Evolutionary conservation across 2,329 filamentous ascomycete genomes (phyloP), one percentile per base, ranked within the genome.

Genomic region (Teratosphaeria pseudoeucalypti): DNA sequence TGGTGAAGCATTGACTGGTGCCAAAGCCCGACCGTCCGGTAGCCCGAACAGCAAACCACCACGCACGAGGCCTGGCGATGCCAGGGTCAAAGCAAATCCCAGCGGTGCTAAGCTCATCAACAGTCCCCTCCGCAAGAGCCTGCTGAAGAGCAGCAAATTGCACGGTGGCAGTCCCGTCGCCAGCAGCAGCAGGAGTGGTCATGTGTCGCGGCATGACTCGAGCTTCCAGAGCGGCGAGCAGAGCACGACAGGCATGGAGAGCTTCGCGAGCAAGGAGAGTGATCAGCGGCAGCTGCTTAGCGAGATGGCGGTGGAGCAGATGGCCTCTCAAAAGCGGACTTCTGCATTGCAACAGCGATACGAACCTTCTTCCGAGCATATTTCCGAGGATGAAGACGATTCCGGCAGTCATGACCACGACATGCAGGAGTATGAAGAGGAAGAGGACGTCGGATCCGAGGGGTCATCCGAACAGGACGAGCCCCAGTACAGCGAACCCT

Each of bases 231-330:
- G 57, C 5, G 56, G 60, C 57, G 58, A 16, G 54, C 59, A 56
- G 47, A 61, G 52, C 32, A 61, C 39, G 56, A 60, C 34, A 56
- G 27, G 63, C n/a, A 62, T 57, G 54, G 60, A 66, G 54, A 66
- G 64, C 47, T 60, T 62, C 29, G 55, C 39, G 26, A 70, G 68
- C 61, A 68, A 69, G 47, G 66, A 66, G 12, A 65, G 62, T 37
- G 68, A 72, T 61, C 67, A 69, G n/a, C 62, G 66, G 34, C 70
- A 71, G 58, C 58, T 71, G 27, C 60, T 68, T 0, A 52, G 54
- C 34, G 69, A 72, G 61, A 62, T 66, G 58, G 57, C 16, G 26
- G 53, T 34, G 27, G 47, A 23, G 54, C 52, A 27, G 52, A 43
- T 29, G 55, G 39, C 12, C 52, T 59, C 37, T 5, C 37, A 43